These are phyloP conservation scores for Sextonia rubra DNA, from an alignment of 164 flowering plant genomes.

Conservation along the genomic window DNA sequence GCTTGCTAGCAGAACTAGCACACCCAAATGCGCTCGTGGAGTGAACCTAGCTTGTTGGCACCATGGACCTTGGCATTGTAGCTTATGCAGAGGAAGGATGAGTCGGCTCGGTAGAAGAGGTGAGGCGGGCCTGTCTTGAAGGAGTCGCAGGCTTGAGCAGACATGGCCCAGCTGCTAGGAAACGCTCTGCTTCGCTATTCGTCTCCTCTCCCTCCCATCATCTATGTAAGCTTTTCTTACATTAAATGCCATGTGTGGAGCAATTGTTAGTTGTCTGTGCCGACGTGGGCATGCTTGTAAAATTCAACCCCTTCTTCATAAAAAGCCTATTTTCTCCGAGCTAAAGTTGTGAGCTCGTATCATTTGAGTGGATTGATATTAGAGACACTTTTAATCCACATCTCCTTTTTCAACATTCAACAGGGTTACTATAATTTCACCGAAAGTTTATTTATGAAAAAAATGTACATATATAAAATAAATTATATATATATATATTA, in stretches of 20 bases:
- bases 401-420: too few relatives aligned
- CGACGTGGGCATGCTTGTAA: too few relatives aligned
- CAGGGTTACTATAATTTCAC: too few relatives aligned
- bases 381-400: too few relatives aligned
- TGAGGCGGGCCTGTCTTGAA: conserved; percentile 65
- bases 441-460: too few relatives aligned
- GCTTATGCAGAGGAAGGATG: conserved; percentile 68
- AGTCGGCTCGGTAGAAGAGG: conserved; percentile 73
- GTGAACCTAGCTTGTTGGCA: conserved; percentile 49
- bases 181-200: conserved; percentile 17
- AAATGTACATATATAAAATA: too few relatives aligned
- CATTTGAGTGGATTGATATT: too few relatives aligned
- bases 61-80: conserved; percentile 74
- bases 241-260: background rate
- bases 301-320: too few relatives aligned
- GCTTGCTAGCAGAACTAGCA: conserved; percentile 95
- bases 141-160: conserved; percentile 68
- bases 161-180: conserved; percentile 25
- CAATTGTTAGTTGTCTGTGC: conserved; percentile 17
- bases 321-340: too few relatives aligned
- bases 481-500: too few relatives aligned
- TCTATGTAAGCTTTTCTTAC: background rate
- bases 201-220: conserved; percentile 10
- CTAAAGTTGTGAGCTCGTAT: too few relatives aligned
- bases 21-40: conserved; percentile 79